These are phyloP conservation scores for Leccinum truebloodii DNA, from an alignment of 768 basidiomycete species.

Conservation along the genomic window DNA sequence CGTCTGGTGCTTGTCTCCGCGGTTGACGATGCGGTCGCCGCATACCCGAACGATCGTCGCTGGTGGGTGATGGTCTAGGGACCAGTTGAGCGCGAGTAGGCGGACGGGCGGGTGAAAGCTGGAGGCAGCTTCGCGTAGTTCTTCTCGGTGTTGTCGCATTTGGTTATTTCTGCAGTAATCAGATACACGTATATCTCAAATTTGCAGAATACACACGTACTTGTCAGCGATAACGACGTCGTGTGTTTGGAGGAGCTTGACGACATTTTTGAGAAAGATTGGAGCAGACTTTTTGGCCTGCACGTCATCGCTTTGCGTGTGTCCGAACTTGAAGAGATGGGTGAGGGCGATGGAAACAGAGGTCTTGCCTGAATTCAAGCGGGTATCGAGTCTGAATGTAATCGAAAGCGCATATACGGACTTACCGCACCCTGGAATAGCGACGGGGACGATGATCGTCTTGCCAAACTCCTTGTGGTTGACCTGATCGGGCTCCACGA, in stretches of 20 bases:
- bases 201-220: conserved; percentile 43
- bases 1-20: conserved; percentile 86
- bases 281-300: conserved; percentile 71
- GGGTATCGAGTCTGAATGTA: not conserved
- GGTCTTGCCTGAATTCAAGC: conserved; percentile 70
- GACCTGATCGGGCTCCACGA: conserved; percentile 17
- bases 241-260: conserved; percentile 54
- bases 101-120: conserved; percentile 56
- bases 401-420: not conserved
- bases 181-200: not conserved
- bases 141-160: conserved; percentile 70
- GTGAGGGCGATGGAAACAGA: conserved; percentile 75
- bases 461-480: conserved; percentile 51
- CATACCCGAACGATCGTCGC: conserved; percentile 74
- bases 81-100: conserved; percentile 83
- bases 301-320: conserved; percentile 94
- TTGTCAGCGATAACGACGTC: conserved; percentile 93
- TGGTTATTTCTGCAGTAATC: conserved; percentile 79
- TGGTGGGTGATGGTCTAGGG: conserved; percentile 50
- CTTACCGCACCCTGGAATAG: conserved; percentile 91
- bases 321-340: conserved; percentile 82
- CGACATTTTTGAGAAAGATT: conserved; percentile 72
- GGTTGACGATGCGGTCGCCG: conserved; percentile 65
- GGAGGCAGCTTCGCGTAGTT: conserved; percentile 57
- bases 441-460: conserved; percentile 85